Conservation (phyloP, 306 rosid species). For the Acmispon strigosus region DNA sequence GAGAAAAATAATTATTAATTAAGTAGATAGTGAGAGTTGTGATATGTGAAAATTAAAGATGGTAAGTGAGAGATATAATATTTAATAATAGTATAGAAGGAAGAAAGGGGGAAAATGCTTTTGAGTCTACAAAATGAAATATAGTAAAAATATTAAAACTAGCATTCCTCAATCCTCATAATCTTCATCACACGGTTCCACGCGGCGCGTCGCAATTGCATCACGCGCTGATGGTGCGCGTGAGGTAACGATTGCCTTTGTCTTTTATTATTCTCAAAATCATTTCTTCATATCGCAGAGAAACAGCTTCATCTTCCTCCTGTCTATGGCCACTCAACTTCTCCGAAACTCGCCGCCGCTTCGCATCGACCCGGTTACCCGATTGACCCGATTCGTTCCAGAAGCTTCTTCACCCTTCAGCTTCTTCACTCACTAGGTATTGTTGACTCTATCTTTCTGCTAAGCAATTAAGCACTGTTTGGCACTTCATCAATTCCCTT, state of each 20-base stretch:
- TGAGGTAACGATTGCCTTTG: not conserved
- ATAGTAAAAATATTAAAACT: too few relatives aligned
- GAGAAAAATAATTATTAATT: too few relatives aligned
- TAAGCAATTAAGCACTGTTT: not conserved
- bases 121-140: too few relatives aligned
- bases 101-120: too few relatives aligned
- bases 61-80: too few relatives aligned
- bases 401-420: slow-evolving; percentile 8
- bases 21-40: too few relatives aligned
- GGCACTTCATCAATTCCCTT: not conserved
- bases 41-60: too few relatives aligned
- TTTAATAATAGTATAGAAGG: too few relatives aligned
- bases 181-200: too few relatives aligned
- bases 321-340: slow-evolving; percentile 16
- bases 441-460: not conserved
- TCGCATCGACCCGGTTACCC: not conserved
- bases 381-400: slow-evolving; percentile 5
- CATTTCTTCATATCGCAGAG: not conserved
- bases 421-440: not conserved
- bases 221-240: not conserved
- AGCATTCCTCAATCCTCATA: too few relatives aligned
- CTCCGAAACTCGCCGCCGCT: not conserved
- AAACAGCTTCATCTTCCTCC: not conserved
- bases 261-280: not conserved
- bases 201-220: too few relatives aligned